Percentiles rank a stretch among this genome's conserved stretches.
Evolutionary conservation across 441 rosid genomes (phyloP).

Genomic region (Erodium moschatum): DNA sequence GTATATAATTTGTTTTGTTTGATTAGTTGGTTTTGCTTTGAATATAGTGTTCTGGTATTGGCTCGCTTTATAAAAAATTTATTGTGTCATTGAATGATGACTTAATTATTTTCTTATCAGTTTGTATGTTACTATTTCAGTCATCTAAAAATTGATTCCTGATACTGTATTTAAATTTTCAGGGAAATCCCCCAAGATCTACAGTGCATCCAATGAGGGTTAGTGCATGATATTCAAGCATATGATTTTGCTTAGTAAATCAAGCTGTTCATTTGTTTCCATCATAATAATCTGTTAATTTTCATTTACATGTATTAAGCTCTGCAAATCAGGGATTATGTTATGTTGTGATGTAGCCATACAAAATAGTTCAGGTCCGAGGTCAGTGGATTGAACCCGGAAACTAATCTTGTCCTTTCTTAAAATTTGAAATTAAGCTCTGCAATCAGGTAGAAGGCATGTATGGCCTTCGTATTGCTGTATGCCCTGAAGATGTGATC

Average conservation of each 20-base stretch:
- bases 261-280: conserved; percentile 8
- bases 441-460: too few species aligned
- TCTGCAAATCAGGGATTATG: too few species aligned
- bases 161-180: conserved; percentile 20
- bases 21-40: background rate
- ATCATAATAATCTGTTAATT: background rate
- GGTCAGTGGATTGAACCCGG: too few species aligned
- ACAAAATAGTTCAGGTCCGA: too few species aligned
- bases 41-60: background rate
- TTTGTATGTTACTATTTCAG: background rate
- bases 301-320: background rate
- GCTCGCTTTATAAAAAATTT: background rate
- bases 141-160: background rate
- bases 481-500: too few species aligned
- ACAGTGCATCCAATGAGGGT: conserved; percentile 99
- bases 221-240: conserved; percentile 34
- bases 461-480: too few species aligned
- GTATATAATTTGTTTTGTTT: conserved; percentile 7
- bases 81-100: background rate
- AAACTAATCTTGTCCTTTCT: too few species aligned
- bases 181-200: conserved; percentile 99
- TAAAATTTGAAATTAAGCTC: too few species aligned
- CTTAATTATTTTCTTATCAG: background rate
- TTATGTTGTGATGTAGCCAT: too few species aligned
- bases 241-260: conserved; percentile 17